phyloP scores from a whole-genome alignment of 495 filamentous ascomycete species.

The Letharia lupina region DNA sequence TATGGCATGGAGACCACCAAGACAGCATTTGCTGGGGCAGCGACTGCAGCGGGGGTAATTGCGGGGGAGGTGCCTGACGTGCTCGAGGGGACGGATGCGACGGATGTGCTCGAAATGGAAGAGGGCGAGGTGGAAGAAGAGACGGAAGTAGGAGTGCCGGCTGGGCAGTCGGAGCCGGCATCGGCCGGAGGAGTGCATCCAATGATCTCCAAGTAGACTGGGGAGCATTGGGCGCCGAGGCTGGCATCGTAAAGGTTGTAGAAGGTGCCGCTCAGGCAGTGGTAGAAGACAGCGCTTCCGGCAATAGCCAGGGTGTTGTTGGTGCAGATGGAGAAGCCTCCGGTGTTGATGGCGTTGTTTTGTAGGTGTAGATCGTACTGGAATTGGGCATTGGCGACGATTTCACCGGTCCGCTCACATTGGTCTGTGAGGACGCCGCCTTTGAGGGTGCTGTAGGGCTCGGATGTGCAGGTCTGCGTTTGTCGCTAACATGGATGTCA shows the following conservation, averaged over 20 bases:
- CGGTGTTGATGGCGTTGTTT: slow-evolving; percentile 56
- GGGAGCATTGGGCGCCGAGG: slow-evolving; percentile 45
- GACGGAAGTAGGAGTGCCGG: background rate
- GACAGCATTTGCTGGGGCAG: background rate
- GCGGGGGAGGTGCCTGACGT: background rate
- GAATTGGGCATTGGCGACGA: slow-evolving; percentile 66
- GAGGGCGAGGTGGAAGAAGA: background rate
- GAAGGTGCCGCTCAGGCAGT: slow-evolving; percentile 56
- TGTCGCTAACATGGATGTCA: slow-evolving; percentile 11
- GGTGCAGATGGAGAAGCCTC: slow-evolving; percentile 55
- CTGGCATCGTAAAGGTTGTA: slow-evolving; percentile 53
- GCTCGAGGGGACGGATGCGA: background rate
- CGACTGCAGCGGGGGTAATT: background rate
- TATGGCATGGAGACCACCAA: slow-evolving; percentile 1
- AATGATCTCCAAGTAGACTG: slow-evolving; percentile 41
- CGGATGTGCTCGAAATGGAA: background rate
- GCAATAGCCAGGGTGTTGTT: slow-evolving; percentile 57
- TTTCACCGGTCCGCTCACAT: slow-evolving; percentile 56
- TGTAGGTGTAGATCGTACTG: slow-evolving; percentile 69
- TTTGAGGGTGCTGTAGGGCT: slow-evolving; percentile 36
- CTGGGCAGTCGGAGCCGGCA: background rate
- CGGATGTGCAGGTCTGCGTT: slow-evolving; percentile 6
- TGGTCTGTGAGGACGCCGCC: slow-evolving; percentile 52
- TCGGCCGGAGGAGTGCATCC: slow-evolving; percentile 2
- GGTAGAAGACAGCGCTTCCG: slow-evolving; percentile 51